These are phyloP conservation scores for Wallacemonas sp. DNA, from an alignment of 208 protist species.

Conservation along the genomic window DNA sequence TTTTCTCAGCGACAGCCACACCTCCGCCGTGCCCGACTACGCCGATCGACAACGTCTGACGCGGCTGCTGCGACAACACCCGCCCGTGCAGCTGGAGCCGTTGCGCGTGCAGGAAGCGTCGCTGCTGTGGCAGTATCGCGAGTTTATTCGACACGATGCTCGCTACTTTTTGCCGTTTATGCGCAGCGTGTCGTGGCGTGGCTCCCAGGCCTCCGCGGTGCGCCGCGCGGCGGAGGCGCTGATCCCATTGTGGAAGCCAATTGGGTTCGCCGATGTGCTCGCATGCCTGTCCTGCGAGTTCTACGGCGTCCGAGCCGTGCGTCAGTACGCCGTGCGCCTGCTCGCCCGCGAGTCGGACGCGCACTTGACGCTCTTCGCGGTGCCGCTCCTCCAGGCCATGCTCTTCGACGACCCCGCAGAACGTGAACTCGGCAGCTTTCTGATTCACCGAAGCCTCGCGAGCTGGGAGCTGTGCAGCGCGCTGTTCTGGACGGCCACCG, in stretches of 20 bases:
- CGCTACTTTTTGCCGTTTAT: conserved; percentile 92
- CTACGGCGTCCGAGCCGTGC: conserved; percentile 46
- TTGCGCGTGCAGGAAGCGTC: conserved; percentile 81
- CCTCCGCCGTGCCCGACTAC: conserved; percentile 52
- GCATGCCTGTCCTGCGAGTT: conserved; percentile 82
- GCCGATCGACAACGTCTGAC: conserved; percentile 67
- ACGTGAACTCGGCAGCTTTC: conserved; percentile 52
- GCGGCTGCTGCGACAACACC: conserved; percentile 49
- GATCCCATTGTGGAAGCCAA: conserved; percentile 60
- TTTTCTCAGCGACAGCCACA: conserved; percentile 57
- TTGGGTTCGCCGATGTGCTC: conserved; percentile 67
- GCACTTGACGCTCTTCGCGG: conserved; percentile 41
- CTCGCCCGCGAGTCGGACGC: conserved; percentile 52
- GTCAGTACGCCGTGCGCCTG: conserved; percentile 67
- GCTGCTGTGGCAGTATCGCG: conserved; percentile 93
- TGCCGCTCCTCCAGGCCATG: conserved; percentile 83
- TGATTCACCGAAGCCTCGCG: conserved; percentile 52
- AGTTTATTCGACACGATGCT: conserved; percentile 78
- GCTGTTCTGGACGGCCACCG: conserved; percentile 64
- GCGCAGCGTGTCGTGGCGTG: conserved; percentile 90
- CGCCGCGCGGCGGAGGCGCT: conserved; percentile 68
- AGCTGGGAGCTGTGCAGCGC: conserved; percentile 83
- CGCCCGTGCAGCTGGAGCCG: conserved; percentile 61
- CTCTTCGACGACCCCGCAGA: conserved; percentile 66
- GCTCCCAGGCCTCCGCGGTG: conserved; percentile 51